Base-by-base conservation (phyloP, 345 rosid species). In the Luvunga scandens region DNA sequence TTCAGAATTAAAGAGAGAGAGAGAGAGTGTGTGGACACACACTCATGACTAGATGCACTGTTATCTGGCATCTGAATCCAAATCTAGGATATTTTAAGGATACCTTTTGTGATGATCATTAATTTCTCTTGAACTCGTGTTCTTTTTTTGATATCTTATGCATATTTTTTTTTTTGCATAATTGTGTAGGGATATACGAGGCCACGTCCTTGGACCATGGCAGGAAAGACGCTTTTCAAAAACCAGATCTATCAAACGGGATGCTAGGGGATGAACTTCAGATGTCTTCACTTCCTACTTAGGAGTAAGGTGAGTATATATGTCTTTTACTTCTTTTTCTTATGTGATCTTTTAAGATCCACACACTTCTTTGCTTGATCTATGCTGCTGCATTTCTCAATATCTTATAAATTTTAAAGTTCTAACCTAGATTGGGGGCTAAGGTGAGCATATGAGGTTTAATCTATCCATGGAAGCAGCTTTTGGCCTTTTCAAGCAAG, bases 181-280 rank as follows among this genome's bases (percentile, higher is more conserved):
- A 75, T 66, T 77, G 65, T 85, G 69, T 50, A 92, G 94, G 99
- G 70, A 94, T 94, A 84, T 86, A 83, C 53, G 93, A 92, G 73
- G 97, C 97, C 6, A 90, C 99, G 55, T 83, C 97, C 80, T 81
- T 96, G 83, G 97, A 90, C 45, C 92, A 87, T 55, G 60, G 85
- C 76, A 87, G 84, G 74, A 92, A 88, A 82, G 97, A 89, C 76
- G 69, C 92, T 60, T 72, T 86, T 64, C 69, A 83, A 55, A 88
- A 88, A 66, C 75, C 87, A 38, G 91, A 91, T 84, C 85, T 73
- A 71, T 57, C 90, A 36, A 81, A 88, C 10, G 91, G 85, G 77
- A 75, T 89, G 24, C 67, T 89, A 65, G 93, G 84, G 69, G 92
- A 92, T 57, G 87, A 89, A 81, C 78, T 80, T 66, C 84, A 84